phyloP scores from a whole-genome alignment of 345 rosid species.

The Lepidium didymum region DNA sequence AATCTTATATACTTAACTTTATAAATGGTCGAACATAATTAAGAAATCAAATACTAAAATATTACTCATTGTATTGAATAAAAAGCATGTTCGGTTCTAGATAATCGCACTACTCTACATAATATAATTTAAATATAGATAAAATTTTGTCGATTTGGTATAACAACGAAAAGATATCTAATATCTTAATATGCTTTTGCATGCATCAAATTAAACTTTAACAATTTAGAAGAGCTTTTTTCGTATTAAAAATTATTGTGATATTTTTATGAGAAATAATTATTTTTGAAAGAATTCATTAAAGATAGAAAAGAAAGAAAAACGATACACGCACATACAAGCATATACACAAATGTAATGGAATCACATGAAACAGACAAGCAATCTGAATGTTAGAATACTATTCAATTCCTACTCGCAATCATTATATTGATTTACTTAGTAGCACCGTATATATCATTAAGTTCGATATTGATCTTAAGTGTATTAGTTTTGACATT shows the following conservation, averaged over 20 bases:
- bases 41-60: neutral
- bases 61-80: no score
- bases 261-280: no score
- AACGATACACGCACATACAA: neutral
- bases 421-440: constrained; percentile 15
- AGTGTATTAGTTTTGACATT: no score
- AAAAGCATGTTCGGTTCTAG: no score
- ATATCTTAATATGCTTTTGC: neutral
- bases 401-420: neutral
- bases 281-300: neutral
- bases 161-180: neutral
- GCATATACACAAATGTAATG: neutral
- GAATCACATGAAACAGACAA: constrained; percentile 8
- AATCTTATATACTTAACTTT: constrained; percentile 6
- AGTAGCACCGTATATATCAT: no score
- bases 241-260: no score
- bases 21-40: constrained; percentile 6
- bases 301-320: neutral
- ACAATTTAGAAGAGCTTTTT: neutral
- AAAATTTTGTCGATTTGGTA: no score
- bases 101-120: no score
- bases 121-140: no score
- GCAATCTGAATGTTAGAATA: constrained; percentile 2
- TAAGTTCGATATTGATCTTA: no score
- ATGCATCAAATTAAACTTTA: constrained; percentile 9